Evolutionary conservation across 257 asterid genomes (phyloP), one percentile per base, ranked within the genome.

Genomic region (Osmanthus fragrans): DNA sequence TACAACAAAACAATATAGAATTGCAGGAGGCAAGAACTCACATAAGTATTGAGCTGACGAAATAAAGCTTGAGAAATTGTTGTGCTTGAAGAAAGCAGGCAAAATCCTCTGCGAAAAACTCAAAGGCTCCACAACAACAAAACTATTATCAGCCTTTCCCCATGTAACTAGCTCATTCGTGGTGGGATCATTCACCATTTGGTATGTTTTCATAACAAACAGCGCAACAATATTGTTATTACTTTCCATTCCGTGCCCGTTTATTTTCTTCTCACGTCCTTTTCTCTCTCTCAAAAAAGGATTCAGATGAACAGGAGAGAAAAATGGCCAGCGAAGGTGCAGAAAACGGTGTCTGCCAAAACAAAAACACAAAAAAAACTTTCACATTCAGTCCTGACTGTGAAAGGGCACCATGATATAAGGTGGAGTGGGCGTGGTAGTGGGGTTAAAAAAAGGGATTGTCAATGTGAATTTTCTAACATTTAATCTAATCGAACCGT

Each of bases 31-130:
- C 5, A 40, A 73, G 10, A 10, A 88, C 98, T 88, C 67, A 94
- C 98, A 75, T 94, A 92, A 58, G 98, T 92, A 72, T 94, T 94
- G 83, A 94, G 96, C 86, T 94, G 98, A 33, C 98, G 97, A 70
- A 70, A 94, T 91, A 60, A 94, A 94, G 86, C 98, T 94, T 47
- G 97, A 94, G 92, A 94, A 94, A 84, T 94, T 94, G 74, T 88
- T 91, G 84, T 94, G 98, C 87, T 94, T 94, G 80, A 94, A 94
- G 72, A 85, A 94, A 0, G 82, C 86, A 33, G 97, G 97, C 79
- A 94, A 76, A 77, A 94, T 88, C 81, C 83, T 73, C 79, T 87
- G 88, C 42, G 96, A 89, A 72, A 94, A 94, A 73, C 85, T 94
- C 73, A 88, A 70, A 30, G 97, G 96, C 74, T 94, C 96, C 65